These are phyloP conservation scores for Omphalea diandra DNA, from an alignment of 441 rosid genomes.

Conservation along the genomic window DNA sequence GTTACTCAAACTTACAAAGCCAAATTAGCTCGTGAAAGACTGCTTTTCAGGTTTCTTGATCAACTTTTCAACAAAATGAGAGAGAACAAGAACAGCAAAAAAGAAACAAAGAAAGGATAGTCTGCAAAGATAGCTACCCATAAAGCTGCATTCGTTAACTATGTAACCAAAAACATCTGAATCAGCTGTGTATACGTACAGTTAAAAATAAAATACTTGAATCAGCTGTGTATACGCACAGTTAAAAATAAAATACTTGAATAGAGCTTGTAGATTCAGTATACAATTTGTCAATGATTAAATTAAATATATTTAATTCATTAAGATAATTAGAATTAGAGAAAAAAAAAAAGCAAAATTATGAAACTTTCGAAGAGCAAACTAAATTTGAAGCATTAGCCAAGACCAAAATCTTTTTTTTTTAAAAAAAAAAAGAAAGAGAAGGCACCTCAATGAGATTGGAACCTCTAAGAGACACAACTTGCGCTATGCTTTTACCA, in stretches of 20 bases:
- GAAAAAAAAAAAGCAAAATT: background rate
- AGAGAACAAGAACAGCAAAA: background rate
- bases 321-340: too few species aligned
- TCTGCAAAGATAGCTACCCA: too few species aligned
- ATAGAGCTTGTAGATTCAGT: too few species aligned
- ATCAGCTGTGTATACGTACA: background rate
- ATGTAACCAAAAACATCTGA: too few species aligned
- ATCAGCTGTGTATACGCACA: background rate
- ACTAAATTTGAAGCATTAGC: background rate
- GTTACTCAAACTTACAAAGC: background rate
- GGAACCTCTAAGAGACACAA: constrained; percentile 85
- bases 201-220: background rate
- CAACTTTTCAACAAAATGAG: background rate
- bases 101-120: background rate
- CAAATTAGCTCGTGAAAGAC: background rate
- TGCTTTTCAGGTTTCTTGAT: background rate
- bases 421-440: too few species aligned
- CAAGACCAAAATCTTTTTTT: too few species aligned
- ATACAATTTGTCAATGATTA: too few species aligned
- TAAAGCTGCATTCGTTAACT: too few species aligned
- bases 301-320: too few species aligned
- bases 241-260: background rate
- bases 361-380: background rate
- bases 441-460: constrained; percentile 78
- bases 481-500: constrained; percentile 72